Percentiles rank a stretch among this genome's conserved stretches.
These are phyloP conservation scores for Paramecium sonneborni DNA, from an alignment of 73 alveolate genomes.

Conservation along the genomic window DNA sequence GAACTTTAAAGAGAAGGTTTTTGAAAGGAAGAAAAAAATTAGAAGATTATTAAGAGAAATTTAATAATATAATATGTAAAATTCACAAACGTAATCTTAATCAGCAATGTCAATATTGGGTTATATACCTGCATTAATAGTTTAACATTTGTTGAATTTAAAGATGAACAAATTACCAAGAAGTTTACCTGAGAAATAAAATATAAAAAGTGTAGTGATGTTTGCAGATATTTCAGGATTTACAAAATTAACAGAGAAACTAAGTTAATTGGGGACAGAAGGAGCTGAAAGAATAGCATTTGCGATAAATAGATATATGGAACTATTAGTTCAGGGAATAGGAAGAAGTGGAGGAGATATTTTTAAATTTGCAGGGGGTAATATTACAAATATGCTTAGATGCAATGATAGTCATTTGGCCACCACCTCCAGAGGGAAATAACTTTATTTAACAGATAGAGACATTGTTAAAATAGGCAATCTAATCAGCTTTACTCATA, in stretches of 20 bases:
- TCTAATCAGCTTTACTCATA: slow-evolving; percentile 87
- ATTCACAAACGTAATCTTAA: slow-evolving; percentile 22
- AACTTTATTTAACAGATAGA: slow-evolving; percentile 65
- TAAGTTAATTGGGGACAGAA: slow-evolving; percentile 80
- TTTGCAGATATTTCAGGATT: slow-evolving; percentile 70
- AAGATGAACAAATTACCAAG: slow-evolving; percentile 15
- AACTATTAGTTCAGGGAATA: slow-evolving; percentile 84
- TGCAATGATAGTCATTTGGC: slow-evolving; percentile 98
- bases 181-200: slow-evolving; percentile 45
- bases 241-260: slow-evolving; percentile 40
- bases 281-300: slow-evolving; percentile 95
- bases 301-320: slow-evolving; percentile 93
- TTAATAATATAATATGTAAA: slow-evolving; percentile 11
- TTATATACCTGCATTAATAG: slow-evolving; percentile 60
- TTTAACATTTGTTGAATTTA: slow-evolving; percentile 47
- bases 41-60: background rate
- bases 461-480: slow-evolving; percentile 82
- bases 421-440: slow-evolving; percentile 69
- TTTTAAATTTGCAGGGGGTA: slow-evolving; percentile 93
- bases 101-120: slow-evolving; percentile 59
- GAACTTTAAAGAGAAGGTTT: background rate
- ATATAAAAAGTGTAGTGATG: slow-evolving; percentile 56
- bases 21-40: background rate
- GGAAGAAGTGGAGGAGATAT: slow-evolving; percentile 97
- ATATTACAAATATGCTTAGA: slow-evolving; percentile 56